Evolutionary conservation across 495 filamentous ascomycete genomes (phyloP), one percentile per base, ranked within the genome.

Genomic region (Cenococcum geophilum): DNA sequence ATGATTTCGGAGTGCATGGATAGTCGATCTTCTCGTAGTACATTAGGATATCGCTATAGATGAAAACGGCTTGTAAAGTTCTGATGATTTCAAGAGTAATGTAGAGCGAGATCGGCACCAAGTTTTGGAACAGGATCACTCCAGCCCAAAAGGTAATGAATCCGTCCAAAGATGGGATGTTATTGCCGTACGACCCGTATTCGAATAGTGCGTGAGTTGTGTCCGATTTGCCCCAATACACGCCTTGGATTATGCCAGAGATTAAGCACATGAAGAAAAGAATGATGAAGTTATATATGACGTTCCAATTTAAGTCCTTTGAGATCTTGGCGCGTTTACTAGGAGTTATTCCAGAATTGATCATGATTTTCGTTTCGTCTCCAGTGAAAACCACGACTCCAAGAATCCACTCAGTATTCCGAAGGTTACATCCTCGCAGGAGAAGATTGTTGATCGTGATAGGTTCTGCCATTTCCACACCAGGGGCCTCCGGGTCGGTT

Each of bases 301-400:
- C 93, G 73, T 96, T 93, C 85, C 91, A 95, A 74, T 97, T 97
- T 49, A 99, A 78, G 69, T 96, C 91, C 65, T 88, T 87, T 37
- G 90, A 86, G 69, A 99, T 91, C 51, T 89, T 84, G 47, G 95
- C 82, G 62, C 92, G 86, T 76, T 99, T 99, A 65, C 84, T 95
- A 9, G 95, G 95, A n/a, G 95, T 97, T 50, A 90, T 89, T 57
- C 95, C 95, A 11, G 95, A 87, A 72, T 99, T 99, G 76, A 97
- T 86, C 95, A 99, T 99, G 73, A 97, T 97, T 77, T 97, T 99
- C 21, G 95, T 96, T 68, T 99, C 95, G 66, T 88, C 86, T 42
- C 95, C 95, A 23, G 95, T 99, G 78, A 95, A 99, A 40, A 95
- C 77, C 51, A 97, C 95, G n/a, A 99, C 81, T 59, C 92, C 95